Evolutionary conservation across 192 early-diverging fungal genomes (phyloP).

Genomic region (Coemansia reversa): DNA sequence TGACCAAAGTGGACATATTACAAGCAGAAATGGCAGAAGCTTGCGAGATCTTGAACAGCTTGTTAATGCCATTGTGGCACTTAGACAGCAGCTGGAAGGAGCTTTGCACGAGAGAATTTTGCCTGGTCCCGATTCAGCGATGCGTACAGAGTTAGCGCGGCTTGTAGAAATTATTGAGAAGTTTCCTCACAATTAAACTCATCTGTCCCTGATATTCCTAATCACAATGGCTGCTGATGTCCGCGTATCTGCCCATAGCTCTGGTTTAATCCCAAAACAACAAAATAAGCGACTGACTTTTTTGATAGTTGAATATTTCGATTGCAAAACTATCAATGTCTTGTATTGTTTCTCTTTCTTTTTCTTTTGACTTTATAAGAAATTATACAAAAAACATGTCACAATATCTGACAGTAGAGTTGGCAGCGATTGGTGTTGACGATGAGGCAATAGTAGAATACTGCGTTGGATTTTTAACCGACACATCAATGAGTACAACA

Average conservation of each 20-base stretch:
- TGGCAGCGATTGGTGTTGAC: constrained; percentile 31
- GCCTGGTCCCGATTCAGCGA: not conserved
- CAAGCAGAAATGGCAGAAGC: constrained; percentile 1
- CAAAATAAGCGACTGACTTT: no score
- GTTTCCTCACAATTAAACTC: not conserved
- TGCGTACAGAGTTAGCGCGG: constrained; percentile 13
- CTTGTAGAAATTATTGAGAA: constrained; percentile 15
- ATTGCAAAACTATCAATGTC: no score
- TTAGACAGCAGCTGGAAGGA: constrained; percentile 3
- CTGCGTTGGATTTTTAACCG: constrained; percentile 32
- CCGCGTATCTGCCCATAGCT: no score
- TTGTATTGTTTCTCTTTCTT: not conserved
- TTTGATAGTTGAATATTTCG: no score
- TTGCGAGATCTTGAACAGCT: not conserved
- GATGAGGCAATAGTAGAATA: constrained; percentile 47
- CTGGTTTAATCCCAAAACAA: no score
- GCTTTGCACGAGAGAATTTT: not conserved
- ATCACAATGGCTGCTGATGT: no score
- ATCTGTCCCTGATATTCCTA: no score
- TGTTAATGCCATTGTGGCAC: not conserved
- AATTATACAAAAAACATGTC: constrained; percentile 21
- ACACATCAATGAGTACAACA: constrained; percentile 16
- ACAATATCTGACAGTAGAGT: constrained; percentile 16
- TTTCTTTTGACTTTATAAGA: not conserved
- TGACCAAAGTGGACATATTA: not conserved